Percentiles rank a stretch among this genome's conserved stretches.
These are phyloP conservation scores for Vitis vinifera DNA, from an alignment of 164 flowering plant genomes.

Conservation along the genomic window ASM3070453v1 NC_081809.1:4706501-4707000, in stretches of 20 bases:
- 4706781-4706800: conserved; percentile 91
- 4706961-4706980: conserved; percentile 98
- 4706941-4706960: conserved; percentile 92
- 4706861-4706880: conserved; percentile 7
- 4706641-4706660: neutral
- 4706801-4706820: conserved; percentile 53
- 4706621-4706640: neutral
- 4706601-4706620: neutral
- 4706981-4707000: conserved; percentile 91
- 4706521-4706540: neutral
- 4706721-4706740: conserved; percentile 97
- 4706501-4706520: neutral
- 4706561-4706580: neutral
- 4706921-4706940: conserved; percentile 68
- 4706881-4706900: neutral
- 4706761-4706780: conserved; percentile 97
- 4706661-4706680: neutral
- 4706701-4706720: conserved; percentile 13
- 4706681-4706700: neutral
- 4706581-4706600: neutral
- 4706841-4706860: conserved; percentile 14
- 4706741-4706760: conserved; percentile 98
- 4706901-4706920: neutral
- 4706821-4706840: conserved; percentile 66
- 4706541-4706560: neutral